These are phyloP conservation scores for Stemphylium vesicarium DNA, from an alignment of 2,329 filamentous ascomycete genomes.

Conservation along the genomic window DNA sequence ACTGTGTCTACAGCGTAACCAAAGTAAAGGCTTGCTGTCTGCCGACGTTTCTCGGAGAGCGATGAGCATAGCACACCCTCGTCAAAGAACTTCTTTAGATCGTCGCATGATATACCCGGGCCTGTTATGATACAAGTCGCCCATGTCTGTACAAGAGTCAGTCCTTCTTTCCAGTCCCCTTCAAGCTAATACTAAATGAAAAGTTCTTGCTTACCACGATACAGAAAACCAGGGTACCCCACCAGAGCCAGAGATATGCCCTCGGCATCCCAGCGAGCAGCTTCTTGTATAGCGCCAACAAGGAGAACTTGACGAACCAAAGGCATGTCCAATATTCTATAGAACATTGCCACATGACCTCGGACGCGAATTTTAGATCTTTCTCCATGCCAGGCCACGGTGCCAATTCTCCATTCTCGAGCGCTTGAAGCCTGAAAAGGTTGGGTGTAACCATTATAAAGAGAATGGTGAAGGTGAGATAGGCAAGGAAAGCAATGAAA, in stretches of 20 bases:
- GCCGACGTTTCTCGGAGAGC: conserved; percentile 35
- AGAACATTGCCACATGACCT: conserved; percentile 50
- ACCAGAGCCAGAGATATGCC: conserved; percentile 47
- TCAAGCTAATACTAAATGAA: neutral
- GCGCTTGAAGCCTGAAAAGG: conserved; percentile 41
- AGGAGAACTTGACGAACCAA: conserved; percentile 51
- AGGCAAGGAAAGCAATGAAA: conserved; percentile 35
- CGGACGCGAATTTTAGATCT: conserved; percentile 42
- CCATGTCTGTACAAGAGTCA: conserved; percentile 35
- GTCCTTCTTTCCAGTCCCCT: neutral
- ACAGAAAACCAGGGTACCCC: conserved; percentile 44
- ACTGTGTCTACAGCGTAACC: conserved; percentile 46
- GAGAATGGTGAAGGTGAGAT: conserved; percentile 31
- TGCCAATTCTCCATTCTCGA: conserved; percentile 25
- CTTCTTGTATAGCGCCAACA: conserved; percentile 50
- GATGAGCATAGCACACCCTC: conserved; percentile 31
- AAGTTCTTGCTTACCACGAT: conserved; percentile 35
- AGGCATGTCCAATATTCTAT: conserved; percentile 50
- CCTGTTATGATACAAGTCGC: conserved; percentile 48
- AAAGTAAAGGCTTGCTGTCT: conserved; percentile 46
- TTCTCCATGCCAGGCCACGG: conserved; percentile 39
- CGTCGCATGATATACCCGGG: conserved; percentile 45
- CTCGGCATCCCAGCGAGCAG: conserved; percentile 42
- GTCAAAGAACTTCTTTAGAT: conserved; percentile 34
- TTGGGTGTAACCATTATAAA: conserved; percentile 47